Percentiles rank a stretch among this genome's conserved stretches.
Evolutionary conservation across 805 yeast genomes (phyloP).

Genomic region (Kodamaea lidongshanica): DNA sequence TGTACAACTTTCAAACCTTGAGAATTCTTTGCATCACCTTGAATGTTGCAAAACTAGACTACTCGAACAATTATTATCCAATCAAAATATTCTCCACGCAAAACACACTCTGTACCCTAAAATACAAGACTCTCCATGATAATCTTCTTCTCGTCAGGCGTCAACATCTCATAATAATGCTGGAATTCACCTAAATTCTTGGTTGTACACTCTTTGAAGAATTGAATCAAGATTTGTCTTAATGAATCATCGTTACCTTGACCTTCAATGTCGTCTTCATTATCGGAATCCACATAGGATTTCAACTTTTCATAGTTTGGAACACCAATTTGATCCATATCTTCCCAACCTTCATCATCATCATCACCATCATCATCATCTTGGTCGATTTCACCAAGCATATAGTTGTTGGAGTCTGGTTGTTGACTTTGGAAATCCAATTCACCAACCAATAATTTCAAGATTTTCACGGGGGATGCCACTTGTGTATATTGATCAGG

Average conservation of each 20-base stretch:
- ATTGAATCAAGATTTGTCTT: conserved; percentile 38
- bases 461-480: conserved; percentile 64
- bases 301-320: conserved; percentile 59
- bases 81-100: too few species aligned
- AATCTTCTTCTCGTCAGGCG: conserved; percentile 48
- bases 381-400: conserved; percentile 17
- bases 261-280: conserved; percentile 30
- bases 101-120: conserved; percentile 7
- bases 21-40: neutral
- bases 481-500: conserved; percentile 60
- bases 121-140: conserved; percentile 46
- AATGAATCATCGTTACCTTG: conserved; percentile 28
- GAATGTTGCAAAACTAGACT: neutral
- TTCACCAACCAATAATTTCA: conserved; percentile 66
- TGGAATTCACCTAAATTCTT: conserved; percentile 48
- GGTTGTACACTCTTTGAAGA: conserved; percentile 52
- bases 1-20: too few species aligned
- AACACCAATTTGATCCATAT: conserved; percentile 59
- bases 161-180: conserved; percentile 41
- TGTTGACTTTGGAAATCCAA: conserved; percentile 56
- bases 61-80: too few species aligned
- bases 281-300: conserved; percentile 47
- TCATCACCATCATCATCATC: conserved; percentile 19
- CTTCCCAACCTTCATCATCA: conserved; percentile 68
- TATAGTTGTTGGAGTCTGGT: conserved; percentile 37